Base-by-base conservation (phyloP, 1,284 basidiomycete genomes). In the Ustilago tritici region DNA sequence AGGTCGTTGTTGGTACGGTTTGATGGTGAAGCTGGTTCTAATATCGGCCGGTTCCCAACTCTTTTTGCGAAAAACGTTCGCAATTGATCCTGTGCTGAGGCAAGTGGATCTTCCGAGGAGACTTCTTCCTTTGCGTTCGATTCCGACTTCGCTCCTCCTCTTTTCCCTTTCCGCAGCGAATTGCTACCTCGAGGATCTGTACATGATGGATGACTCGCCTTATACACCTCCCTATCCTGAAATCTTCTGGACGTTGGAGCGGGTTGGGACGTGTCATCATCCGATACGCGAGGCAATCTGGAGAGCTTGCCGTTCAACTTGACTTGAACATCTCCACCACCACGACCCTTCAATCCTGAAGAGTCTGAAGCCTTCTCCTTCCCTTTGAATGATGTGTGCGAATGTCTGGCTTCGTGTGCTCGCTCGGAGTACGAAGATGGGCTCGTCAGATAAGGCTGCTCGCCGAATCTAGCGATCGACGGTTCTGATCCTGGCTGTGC, bases 1-100 rank as follows among this genome's bases (percentile, higher is more conserved):
- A 15, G 4, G 15, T 28, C 36, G 31, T 38, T n/a, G 17, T 55
- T 36, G 10, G n/a, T n/a, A 23, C 32, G 12, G 53, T 7, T 35
- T 38, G 36, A 23, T 19, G 34, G 35, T 38, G 31, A 14, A 17
- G 31, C 34, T 34, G 9, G 14, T 34, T 35, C 50, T 8, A 34
- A 56, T 15, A 15, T 5, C 41, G 49, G 2, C 5, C 14, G 14
- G 23, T 19, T 41, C 14, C 28, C 43, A 2, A 11, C 43, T 11
- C 12, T 46, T n/a, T 28, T 59, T 12, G 61, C 19, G 23, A 66
- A 67, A 17, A 47, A 63, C 8, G 49, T 49, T 3, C 70, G 56
- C 9, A 72, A 55, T 1, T 43, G 58, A 17, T 72, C 57, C 28
- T 72, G 64, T 9, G 40, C 65, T 9, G 56, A 43, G 5, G 53